Evolutionary conservation across 805 yeast genomes (phyloP).

Genomic region (Pichia gijzeniarum): DNA sequence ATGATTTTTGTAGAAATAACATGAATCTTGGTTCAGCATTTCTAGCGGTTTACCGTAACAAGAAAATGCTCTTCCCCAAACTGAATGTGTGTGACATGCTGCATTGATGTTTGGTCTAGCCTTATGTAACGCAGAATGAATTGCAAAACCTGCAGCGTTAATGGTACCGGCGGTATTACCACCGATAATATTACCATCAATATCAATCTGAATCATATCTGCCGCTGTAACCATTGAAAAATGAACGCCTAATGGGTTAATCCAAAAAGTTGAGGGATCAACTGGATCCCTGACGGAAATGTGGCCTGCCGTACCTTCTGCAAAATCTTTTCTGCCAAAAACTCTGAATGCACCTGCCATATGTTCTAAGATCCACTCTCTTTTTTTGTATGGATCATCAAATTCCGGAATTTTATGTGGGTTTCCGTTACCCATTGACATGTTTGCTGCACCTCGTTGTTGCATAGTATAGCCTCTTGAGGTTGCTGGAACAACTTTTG

Average conservation of each 20-base stretch:
- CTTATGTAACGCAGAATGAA: slow-evolving; percentile 61
- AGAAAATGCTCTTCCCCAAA: slow-evolving; percentile 59
- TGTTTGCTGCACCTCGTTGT: slow-evolving; percentile 51
- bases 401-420: slow-evolving; percentile 49
- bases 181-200: slow-evolving; percentile 56
- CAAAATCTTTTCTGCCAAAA: slow-evolving; percentile 67
- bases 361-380: slow-evolving; percentile 57
- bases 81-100: slow-evolving; percentile 66
- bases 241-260: slow-evolving; percentile 80
- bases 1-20: slow-evolving; percentile 59
- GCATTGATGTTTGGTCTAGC: slow-evolving; percentile 67
- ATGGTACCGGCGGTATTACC: slow-evolving; percentile 43
- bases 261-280: slow-evolving; percentile 78
- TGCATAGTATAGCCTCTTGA: slow-evolving; percentile 37
- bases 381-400: slow-evolving; percentile 39
- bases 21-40: slow-evolving; percentile 76
- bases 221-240: slow-evolving; percentile 53
- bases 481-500: slow-evolving; percentile 26
- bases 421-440: slow-evolving; percentile 46
- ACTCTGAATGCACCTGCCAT: slow-evolving; percentile 83
- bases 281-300: slow-evolving; percentile 82
- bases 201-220: slow-evolving; percentile 60
- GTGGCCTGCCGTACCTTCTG: slow-evolving; percentile 82
- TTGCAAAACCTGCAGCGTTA: slow-evolving; percentile 65
- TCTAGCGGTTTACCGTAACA: slow-evolving; percentile 62